These are phyloP conservation scores for Globisporangium paroecandrum DNA, from an alignment of 352 stramenopile species.

Conservation along the genomic window DNA sequence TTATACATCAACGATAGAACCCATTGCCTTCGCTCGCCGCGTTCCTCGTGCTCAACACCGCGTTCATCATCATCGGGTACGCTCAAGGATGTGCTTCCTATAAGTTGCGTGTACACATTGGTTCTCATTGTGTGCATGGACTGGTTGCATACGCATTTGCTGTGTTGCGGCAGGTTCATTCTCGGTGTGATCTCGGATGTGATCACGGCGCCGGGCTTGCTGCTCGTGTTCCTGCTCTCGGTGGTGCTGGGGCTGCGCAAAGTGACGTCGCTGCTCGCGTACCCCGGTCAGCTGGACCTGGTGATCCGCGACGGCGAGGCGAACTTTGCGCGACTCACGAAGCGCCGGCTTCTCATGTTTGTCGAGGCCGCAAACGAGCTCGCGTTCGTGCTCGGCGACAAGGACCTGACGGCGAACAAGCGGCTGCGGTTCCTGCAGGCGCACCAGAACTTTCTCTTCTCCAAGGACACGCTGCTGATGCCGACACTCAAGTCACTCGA, in stretches of 20 bases:
- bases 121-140: not conserved
- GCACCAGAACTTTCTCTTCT: conserved; percentile 66
- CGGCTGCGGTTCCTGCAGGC: conserved; percentile 57
- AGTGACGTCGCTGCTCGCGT: conserved; percentile 59
- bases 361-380: conserved; percentile 59
- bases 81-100: conserved; percentile 2
- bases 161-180: conserved; percentile 29
- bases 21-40: conserved; percentile 45
- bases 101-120: not conserved
- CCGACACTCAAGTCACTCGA: conserved; percentile 58
- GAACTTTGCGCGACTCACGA: conserved; percentile 70
- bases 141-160: not conserved
- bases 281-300: conserved; percentile 68
- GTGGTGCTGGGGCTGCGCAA: conserved; percentile 38
- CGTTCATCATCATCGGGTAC: conserved; percentile 59
- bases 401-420: conserved; percentile 20
- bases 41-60: conserved; percentile 50
- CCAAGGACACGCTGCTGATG: conserved; percentile 58
- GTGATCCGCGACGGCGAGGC: conserved; percentile 78
- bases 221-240: conserved; percentile 38
- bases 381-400: conserved; percentile 27
- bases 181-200: conserved; percentile 43
- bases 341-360: conserved; percentile 67
- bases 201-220: conserved; percentile 50
- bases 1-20: conserved; percentile 31